phyloP scores from a whole-genome alignment of 371 early-diverging fungal genomes.

The Blakeslea trispora region DNA sequence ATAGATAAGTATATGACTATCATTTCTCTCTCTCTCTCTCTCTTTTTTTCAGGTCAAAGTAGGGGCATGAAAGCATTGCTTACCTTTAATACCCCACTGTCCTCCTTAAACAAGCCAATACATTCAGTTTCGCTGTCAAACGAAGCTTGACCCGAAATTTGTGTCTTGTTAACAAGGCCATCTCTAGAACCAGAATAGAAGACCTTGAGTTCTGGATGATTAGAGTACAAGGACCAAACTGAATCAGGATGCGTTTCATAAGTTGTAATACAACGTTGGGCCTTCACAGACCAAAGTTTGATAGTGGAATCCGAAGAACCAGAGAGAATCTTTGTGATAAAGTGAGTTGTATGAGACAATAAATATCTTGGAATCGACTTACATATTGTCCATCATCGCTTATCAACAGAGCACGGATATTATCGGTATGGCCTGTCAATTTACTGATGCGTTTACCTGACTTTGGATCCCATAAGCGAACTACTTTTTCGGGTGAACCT shows the following conservation, averaged over 20 bases:
- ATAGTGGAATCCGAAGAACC: slow-evolving; percentile 90
- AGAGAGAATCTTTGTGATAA: slow-evolving; percentile 67
- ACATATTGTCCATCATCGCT: slow-evolving; percentile 87
- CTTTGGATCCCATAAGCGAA: slow-evolving; percentile 89
- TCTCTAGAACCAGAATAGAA: slow-evolving; percentile 94
- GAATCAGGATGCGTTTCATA: slow-evolving; percentile 85
- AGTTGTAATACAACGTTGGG: slow-evolving; percentile 85
- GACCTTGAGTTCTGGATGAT: slow-evolving; percentile 78
- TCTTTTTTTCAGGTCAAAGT: too few species aligned
- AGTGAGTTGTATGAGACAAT: background rate
- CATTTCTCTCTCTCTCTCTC: too few species aligned
- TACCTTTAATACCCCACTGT: slow-evolving; percentile 80
- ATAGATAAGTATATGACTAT: background rate
- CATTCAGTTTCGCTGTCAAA: slow-evolving; percentile 65
- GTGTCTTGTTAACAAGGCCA: slow-evolving; percentile 85
- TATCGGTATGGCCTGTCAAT: slow-evolving; percentile 93
- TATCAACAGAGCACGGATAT: slow-evolving; percentile 85
- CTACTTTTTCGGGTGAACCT: slow-evolving; percentile 90
- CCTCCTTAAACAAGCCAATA: slow-evolving; percentile 85
- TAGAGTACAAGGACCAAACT: slow-evolving; percentile 89
- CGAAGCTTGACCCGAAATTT: slow-evolving; percentile 41
- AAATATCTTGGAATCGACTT: slow-evolving; percentile 14
- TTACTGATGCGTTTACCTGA: slow-evolving; percentile 72
- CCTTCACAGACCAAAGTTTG: slow-evolving; percentile 91
- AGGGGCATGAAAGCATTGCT: background rate